A percentile compares a stretch with the other conserved stretches of the same genome.
phyloP scores from a whole-genome alignment of 768 basidiomycete genomes.

The Auriscalpium orientale region DNA sequence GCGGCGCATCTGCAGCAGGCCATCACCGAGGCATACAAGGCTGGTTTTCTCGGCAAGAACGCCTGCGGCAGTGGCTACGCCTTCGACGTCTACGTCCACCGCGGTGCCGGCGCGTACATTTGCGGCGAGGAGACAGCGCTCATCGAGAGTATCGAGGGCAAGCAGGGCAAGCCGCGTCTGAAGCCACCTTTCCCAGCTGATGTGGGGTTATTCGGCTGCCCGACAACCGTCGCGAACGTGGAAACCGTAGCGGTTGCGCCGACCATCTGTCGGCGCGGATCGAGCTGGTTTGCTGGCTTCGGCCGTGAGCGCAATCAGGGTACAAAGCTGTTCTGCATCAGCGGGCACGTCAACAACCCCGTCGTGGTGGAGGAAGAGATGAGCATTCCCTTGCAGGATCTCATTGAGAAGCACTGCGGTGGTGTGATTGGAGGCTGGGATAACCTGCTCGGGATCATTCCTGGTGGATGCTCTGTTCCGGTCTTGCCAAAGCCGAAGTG shows the following conservation, averaged over 20 bases:
- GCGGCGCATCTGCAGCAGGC: conserved; percentile 91
- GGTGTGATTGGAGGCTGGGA: conserved; percentile 95
- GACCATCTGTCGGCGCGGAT: conserved; percentile 88
- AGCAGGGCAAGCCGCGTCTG: conserved; percentile 95
- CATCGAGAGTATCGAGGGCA: conserved; percentile 95
- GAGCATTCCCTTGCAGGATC: conserved; percentile 90
- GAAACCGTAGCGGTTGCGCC: conserved; percentile 98
- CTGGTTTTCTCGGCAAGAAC: conserved; percentile 82
- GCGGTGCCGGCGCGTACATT: conserved; percentile 96
- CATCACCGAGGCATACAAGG: conserved; percentile 89
- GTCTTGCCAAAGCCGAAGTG: conserved; percentile 80
- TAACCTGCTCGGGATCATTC: conserved; percentile 93
- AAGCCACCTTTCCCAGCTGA: conserved; percentile 99
- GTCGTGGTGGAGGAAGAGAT: conserved; percentile 99
- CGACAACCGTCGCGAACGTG: conserved; percentile 95
- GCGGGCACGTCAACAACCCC: conserved; percentile 96
- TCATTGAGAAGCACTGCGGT: conserved; percentile 95
- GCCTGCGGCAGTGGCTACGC: conserved; percentile 87
- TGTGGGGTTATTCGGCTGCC: conserved; percentile 95
- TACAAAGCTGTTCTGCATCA: conserved; percentile 95
- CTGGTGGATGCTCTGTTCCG: conserved; percentile 92
- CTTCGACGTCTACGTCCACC: conserved; percentile 99
- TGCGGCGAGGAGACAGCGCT: conserved; percentile 98
- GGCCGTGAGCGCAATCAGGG: conserved; percentile 90
- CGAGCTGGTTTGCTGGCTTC: conserved; percentile 86